Conservation (phyloP, 352 stramenopile species). For the Phytophthora tubulina region DNA sequence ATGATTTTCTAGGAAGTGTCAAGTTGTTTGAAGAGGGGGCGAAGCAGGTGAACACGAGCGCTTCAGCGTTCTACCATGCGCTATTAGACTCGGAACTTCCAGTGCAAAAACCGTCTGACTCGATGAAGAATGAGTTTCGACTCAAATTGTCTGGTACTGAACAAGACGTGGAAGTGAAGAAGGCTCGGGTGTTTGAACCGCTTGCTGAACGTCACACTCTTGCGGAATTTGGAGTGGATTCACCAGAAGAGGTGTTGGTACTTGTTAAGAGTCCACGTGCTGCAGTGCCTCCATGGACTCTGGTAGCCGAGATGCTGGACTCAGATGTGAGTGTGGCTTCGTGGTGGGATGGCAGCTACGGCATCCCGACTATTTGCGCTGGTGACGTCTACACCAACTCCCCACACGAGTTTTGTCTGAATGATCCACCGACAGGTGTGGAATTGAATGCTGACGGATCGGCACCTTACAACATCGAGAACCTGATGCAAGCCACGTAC, state of each 20-base stretch:
- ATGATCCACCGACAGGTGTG: constrained; percentile 49
- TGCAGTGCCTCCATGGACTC: constrained; percentile 68
- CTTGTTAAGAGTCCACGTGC: constrained; percentile 68
- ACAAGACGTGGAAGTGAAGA: neutral
- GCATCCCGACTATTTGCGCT: constrained; percentile 79
- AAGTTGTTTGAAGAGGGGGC: constrained; percentile 51
- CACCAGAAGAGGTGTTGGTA: constrained; percentile 42
- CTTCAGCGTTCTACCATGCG: constrained; percentile 56
- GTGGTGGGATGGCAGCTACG: constrained; percentile 82
- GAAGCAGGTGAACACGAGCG: constrained; percentile 37
- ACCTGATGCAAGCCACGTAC: constrained; percentile 73
- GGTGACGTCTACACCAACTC: constrained; percentile 63
- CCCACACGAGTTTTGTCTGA: constrained; percentile 67
- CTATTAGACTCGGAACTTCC: constrained; percentile 56
- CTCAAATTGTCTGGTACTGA: constrained; percentile 22
- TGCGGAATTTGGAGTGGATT: neutral
- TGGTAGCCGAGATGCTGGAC: constrained; percentile 62
- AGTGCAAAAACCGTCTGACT: constrained; percentile 33
- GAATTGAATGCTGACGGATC: constrained; percentile 53
- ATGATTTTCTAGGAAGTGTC: constrained; percentile 48
- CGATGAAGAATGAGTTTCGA: constrained; percentile 45
- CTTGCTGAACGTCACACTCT: constrained; percentile 25
- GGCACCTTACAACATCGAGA: constrained; percentile 80
- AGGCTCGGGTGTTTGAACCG: constrained; percentile 36
- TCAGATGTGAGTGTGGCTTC: constrained; percentile 81